Percentiles rank a stretch among this genome's conserved stretches.
These are phyloP conservation scores for Colletotrichum sp. DNA, from an alignment of 2,329 filamentous ascomycete species.

Conservation along the genomic window DNA sequence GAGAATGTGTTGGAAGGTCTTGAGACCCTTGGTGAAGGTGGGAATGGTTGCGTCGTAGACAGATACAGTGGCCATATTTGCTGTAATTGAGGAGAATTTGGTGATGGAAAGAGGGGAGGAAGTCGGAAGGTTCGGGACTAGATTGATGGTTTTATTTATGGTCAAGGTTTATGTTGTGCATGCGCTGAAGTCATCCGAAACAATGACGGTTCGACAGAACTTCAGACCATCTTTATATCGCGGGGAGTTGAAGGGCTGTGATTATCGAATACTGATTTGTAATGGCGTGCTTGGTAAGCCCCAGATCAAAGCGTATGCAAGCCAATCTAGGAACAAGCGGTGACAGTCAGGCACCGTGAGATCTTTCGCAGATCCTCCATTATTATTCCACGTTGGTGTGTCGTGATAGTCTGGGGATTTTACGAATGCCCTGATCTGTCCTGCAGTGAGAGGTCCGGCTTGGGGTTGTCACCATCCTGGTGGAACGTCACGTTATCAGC, in stretches of 20 bases:
- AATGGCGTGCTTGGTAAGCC: slow-evolving; percentile 17
- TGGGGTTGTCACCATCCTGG: not conserved
- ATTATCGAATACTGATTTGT: not conserved
- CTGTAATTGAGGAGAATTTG: not conserved
- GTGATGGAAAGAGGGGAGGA: no score
- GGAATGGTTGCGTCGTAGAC: slow-evolving; percentile 33
- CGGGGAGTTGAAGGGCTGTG: not conserved
- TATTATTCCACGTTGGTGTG: not conserved
- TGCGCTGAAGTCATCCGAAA: not conserved
- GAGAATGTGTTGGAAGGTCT: slow-evolving; percentile 32
- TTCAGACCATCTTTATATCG: not conserved
- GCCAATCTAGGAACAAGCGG: not conserved
- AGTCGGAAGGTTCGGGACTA: not conserved
- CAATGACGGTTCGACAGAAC: not conserved
- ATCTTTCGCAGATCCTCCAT: not conserved
- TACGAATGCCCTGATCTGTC: not conserved
- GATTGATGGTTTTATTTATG: not conserved
- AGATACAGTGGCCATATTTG: slow-evolving; percentile 30
- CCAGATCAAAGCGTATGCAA: not conserved
- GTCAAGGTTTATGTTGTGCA: not conserved
- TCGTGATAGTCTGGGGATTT: not conserved
- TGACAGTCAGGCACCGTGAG: not conserved
- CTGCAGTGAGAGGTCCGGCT: not conserved
- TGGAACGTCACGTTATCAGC: slow-evolving; percentile 11
- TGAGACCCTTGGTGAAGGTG: slow-evolving; percentile 28